Conservation (phyloP, 495 filamentous ascomycete species). For the Hyaloscypha finlandica region DNA sequence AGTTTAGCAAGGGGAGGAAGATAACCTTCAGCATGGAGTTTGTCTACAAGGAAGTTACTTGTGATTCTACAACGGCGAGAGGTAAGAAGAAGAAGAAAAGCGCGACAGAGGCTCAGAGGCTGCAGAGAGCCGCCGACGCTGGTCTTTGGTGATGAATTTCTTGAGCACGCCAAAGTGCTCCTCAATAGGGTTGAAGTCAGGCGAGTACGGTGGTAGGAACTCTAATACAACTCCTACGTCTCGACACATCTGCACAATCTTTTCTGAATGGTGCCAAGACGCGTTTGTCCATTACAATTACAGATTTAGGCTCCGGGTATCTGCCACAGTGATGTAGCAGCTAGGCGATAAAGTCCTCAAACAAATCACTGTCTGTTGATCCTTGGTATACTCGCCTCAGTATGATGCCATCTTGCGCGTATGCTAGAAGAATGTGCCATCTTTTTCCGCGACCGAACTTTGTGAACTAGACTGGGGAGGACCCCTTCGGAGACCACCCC, state of each 20-base stretch:
- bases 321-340: slow-evolving; percentile 39
- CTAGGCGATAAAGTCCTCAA: slow-evolving; percentile 44
- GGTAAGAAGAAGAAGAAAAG: too few relatives aligned
- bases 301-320: slow-evolving; percentile 41
- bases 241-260: slow-evolving; percentile 37
- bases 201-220: slow-evolving; percentile 39
- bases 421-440: slow-evolving; percentile 43
- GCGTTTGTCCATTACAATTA: slow-evolving; percentile 49
- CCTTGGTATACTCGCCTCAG: slow-evolving; percentile 40
- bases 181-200: slow-evolving; percentile 41
- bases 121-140: too few relatives aligned
- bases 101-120: too few relatives aligned
- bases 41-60: too few relatives aligned
- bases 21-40: too few relatives aligned
- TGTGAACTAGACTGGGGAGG: slow-evolving; percentile 28
- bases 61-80: too few relatives aligned
- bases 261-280: slow-evolving; percentile 40
- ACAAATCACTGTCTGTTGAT: slow-evolving; percentile 41
- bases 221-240: slow-evolving; percentile 42
- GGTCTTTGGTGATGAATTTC: too few relatives aligned
- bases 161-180: too few relatives aligned
- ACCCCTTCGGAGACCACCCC: slow-evolving; percentile 36
- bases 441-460: slow-evolving; percentile 27
- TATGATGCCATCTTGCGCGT: slow-evolving; percentile 43
- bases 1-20: too few relatives aligned